phyloP scores from a whole-genome alignment of 768 basidiomycete species.

The Mycena pura region DNA sequence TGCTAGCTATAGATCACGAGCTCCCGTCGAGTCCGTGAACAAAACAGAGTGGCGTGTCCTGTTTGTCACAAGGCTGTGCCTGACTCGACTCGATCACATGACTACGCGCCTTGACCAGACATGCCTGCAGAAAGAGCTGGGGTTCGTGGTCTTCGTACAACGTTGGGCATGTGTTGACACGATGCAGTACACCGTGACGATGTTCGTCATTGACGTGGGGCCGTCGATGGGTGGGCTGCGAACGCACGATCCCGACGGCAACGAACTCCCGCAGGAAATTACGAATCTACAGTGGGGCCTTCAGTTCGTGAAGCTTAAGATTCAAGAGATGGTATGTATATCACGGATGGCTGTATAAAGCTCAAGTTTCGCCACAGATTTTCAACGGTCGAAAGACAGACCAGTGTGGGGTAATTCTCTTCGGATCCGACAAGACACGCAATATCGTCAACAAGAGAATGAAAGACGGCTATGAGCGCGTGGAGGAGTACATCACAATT shows the following conservation, averaged over 20 bases:
- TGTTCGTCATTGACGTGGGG: constrained; percentile 90
- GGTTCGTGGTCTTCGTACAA: constrained; percentile 48
- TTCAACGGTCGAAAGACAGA: constrained; percentile 93
- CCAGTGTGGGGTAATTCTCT: constrained; percentile 87
- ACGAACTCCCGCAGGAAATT: constrained; percentile 60
- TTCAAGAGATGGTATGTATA: constrained; percentile 84
- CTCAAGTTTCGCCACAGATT: constrained; percentile 59
- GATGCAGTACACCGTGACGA: constrained; percentile 78
- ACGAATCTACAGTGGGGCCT: constrained; percentile 83
- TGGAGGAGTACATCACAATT: constrained; percentile 74
- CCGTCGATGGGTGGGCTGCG: constrained; percentile 79
- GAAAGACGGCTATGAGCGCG: constrained; percentile 75
- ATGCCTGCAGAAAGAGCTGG: constrained; percentile 86
- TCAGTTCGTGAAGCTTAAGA: constrained; percentile 88
- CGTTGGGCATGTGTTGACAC: constrained; percentile 23
- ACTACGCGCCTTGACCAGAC: constrained; percentile 35
- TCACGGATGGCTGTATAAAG: not conserved
- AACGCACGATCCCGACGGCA: constrained; percentile 61
- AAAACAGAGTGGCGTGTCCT: constrained; percentile 26
- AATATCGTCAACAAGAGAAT: constrained; percentile 64
- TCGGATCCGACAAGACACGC: constrained; percentile 81
- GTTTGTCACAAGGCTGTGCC: constrained; percentile 18
- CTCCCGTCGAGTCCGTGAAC: constrained; percentile 6
- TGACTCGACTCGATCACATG: constrained; percentile 37
- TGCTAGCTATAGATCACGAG: constrained; percentile 31